Evolutionary conservation across 2,329 filamentous ascomycete genomes (phyloP).

Genomic region (Penicillium hesseltinei): DNA sequence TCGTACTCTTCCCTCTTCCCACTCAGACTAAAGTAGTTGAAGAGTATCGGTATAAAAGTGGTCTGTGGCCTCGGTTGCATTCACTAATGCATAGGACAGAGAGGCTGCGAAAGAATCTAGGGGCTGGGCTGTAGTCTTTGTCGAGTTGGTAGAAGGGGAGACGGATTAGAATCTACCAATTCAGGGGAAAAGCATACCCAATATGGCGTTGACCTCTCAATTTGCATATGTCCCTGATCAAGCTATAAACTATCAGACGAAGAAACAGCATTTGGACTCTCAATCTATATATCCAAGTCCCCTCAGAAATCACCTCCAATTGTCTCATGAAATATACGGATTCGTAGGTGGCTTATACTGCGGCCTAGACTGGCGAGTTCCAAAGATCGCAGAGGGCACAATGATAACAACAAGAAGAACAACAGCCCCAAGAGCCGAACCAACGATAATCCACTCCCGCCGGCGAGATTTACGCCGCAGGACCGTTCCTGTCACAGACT

Average conservation of each 20-base stretch:
- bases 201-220: not conserved
- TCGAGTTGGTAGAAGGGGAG: too few relatives aligned
- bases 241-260: not conserved
- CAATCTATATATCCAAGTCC: not conserved
- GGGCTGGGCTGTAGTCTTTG: too few relatives aligned
- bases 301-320: not conserved
- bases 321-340: not conserved
- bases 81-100: too few relatives aligned
- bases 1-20: too few relatives aligned
- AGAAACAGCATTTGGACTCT: not conserved
- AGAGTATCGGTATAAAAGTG: too few relatives aligned
- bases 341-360: not conserved
- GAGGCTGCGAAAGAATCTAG: too few relatives aligned
- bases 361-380: not conserved
- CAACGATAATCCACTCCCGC: constrained; percentile 4
- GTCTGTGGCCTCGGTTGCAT: too few relatives aligned
- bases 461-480: not conserved
- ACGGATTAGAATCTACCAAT: too few relatives aligned
- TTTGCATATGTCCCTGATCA: not conserved
- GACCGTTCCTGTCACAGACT: constrained; percentile 6
- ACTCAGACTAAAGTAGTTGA: too few relatives aligned
- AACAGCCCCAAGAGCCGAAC: not conserved
- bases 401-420: constrained; percentile 9
- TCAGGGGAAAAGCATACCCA: not conserved
- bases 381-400: constrained; percentile 8